Evolutionary conservation across 257 asterid species (phyloP).

Genomic region (Capsicum pubescens): DNA sequence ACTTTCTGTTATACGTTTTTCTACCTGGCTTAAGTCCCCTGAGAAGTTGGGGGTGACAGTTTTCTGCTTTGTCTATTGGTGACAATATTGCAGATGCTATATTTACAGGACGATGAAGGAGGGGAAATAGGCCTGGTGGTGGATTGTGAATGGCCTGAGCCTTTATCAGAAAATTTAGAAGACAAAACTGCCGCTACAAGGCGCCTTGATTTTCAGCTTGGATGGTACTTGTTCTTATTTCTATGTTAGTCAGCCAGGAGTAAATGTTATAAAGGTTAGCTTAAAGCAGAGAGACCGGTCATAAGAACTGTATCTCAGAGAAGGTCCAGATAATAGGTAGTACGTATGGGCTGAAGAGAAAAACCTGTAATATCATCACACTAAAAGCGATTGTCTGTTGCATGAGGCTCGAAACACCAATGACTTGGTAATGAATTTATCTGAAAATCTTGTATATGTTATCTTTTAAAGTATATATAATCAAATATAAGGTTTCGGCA

Average conservation of each 20-base stretch:
- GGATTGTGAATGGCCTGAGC: slow-evolving; percentile 66
- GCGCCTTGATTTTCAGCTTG: slow-evolving; percentile 65
- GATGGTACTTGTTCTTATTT: slow-evolving; percentile 47
- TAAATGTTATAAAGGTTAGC: no score
- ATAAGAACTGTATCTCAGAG: no score
- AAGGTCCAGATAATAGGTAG: not conserved
- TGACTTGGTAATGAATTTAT: not conserved
- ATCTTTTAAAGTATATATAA: not conserved
- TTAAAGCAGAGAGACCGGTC: no score
- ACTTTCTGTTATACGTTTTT: not conserved
- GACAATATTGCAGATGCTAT: slow-evolving; percentile 24
- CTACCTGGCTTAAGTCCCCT: not conserved
- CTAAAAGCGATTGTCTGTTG: not conserved
- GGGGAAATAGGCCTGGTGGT: slow-evolving; percentile 60
- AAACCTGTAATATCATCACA: not conserved
- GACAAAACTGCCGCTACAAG: slow-evolving; percentile 57
- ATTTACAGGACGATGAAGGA: slow-evolving; percentile 50
- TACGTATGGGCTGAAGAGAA: not conserved
- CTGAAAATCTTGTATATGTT: not conserved
- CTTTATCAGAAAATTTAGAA: slow-evolving; percentile 49
- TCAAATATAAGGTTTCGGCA: not conserved
- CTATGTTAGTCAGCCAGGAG: not conserved
- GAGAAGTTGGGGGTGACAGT: not conserved
- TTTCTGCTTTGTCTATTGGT: slow-evolving; percentile 8
- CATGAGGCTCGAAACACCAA: not conserved